Conservation (phyloP, 768 basidiomycete genomes). For the Macrolepiota fuliginosa region DNA sequence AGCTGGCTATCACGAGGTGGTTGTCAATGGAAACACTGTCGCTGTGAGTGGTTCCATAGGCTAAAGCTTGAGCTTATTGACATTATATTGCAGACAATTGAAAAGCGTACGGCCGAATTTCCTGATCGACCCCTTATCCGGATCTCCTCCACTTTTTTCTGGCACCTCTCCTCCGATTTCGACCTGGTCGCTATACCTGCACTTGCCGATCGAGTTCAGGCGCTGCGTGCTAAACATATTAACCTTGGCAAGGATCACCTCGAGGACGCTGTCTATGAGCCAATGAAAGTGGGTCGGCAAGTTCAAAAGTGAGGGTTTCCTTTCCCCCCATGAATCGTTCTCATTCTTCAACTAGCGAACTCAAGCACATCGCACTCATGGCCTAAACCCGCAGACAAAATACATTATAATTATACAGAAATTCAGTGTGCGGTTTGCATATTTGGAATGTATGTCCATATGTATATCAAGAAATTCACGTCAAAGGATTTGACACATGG, state of each 20-base stretch:
- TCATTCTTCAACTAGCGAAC: slow-evolving; percentile 47
- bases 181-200: slow-evolving; percentile 66
- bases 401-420: slow-evolving; percentile 8
- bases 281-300: slow-evolving; percentile 87
- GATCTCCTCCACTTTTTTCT: slow-evolving; percentile 97
- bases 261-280: slow-evolving; percentile 50
- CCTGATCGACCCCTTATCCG: slow-evolving; percentile 86
- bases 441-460: slow-evolving; percentile 2
- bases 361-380: slow-evolving; percentile 81
- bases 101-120: slow-evolving; percentile 49
- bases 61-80: neutral
- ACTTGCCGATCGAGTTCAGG: slow-evolving; percentile 47
- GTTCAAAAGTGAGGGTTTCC: slow-evolving; percentile 65
- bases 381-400: slow-evolving; percentile 36
- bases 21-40: slow-evolving; percentile 79
- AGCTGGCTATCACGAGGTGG: slow-evolving; percentile 94
- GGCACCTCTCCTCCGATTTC: slow-evolving; percentile 86
- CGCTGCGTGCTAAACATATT: slow-evolving; percentile 37
- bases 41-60: slow-evolving; percentile 41
- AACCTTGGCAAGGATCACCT: slow-evolving; percentile 37
- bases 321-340: slow-evolving; percentile 4
- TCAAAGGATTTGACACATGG: slow-evolving; percentile 12
- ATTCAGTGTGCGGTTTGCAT: neutral
- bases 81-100: slow-evolving; percentile 49
- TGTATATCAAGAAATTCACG: slow-evolving; percentile 14